These are phyloP conservation scores for Rhizophagus clarus DNA, from an alignment of 192 early-diverging fungal species.

Conservation along the genomic window DNA sequence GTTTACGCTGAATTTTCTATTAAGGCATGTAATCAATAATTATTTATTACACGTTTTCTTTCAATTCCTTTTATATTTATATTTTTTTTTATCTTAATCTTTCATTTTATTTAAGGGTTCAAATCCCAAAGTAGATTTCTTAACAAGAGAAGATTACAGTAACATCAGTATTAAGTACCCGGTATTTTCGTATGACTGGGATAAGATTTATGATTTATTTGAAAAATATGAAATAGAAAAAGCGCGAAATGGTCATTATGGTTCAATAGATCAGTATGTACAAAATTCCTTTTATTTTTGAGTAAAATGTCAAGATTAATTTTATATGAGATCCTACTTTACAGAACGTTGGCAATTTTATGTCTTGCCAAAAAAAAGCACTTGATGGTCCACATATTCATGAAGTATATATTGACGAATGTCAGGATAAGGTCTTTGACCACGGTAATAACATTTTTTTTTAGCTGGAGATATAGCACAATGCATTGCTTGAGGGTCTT, in stretches of 20 bases:
- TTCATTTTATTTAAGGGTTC: slow-evolving; percentile 4
- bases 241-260: not conserved
- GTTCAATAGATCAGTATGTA: not conserved
- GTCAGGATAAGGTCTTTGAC: slow-evolving; percentile 19
- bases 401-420: slow-evolving; percentile 32
- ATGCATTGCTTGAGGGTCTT: slow-evolving; percentile 20
- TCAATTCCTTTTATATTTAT: not conserved
- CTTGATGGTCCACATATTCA: slow-evolving; percentile 19
- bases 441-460: slow-evolving; percentile 15
- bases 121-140: not conserved
- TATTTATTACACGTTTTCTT: not conserved
- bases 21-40: not conserved
- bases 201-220: slow-evolving; percentile 27
- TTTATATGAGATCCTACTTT: not conserved
- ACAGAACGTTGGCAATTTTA: slow-evolving; percentile 16
- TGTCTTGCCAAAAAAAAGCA: slow-evolving; percentile 10
- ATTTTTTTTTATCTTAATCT: not conserved
- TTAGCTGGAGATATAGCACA: slow-evolving; percentile 27
- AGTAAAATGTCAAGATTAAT: not conserved
- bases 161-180: slow-evolving; percentile 7
- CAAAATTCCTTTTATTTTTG: not conserved
- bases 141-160: slow-evolving; percentile 17
- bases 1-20: slow-evolving; percentile 21
- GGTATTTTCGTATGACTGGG: not conserved
- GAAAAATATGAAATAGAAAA: slow-evolving; percentile 14